Conservation (phyloP, 2,329 filamentous ascomycete species). For the Phymatotrichopsis omnivora region DNA sequence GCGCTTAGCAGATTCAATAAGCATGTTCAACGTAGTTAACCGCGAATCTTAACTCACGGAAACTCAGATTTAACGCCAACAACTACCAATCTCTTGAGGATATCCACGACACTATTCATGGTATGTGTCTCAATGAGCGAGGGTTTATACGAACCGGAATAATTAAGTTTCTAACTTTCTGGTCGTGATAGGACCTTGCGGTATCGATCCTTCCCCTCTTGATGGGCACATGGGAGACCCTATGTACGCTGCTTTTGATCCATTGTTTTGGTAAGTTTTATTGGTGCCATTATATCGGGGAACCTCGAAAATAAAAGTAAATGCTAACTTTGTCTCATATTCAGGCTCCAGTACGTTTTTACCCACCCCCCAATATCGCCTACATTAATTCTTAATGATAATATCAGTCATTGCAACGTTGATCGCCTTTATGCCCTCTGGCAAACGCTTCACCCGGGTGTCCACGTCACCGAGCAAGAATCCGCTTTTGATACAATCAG, state of each 20-base stretch:
- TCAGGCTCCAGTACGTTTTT: neutral
- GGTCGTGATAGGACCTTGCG: no score
- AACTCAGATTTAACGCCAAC: neutral
- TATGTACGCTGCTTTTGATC: conserved; percentile 1
- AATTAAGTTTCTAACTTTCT: no score
- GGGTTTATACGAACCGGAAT: no score
- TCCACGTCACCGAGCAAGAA: neutral
- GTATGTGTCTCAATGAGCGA: no score
- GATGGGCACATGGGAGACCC: conserved; percentile 6
- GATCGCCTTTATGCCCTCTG: conserved; percentile 4
- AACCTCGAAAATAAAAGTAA: no score
- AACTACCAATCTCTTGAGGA: conserved; percentile 6
- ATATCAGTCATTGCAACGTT: conserved; percentile 1
- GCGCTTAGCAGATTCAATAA: no score
- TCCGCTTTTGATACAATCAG: no score
- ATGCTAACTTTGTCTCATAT: no score
- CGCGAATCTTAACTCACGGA: no score
- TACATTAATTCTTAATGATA: no score
- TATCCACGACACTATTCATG: conserved; percentile 1
- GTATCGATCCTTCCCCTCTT: conserved; percentile 2
- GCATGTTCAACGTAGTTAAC: no score
- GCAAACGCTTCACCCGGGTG: conserved; percentile 3
- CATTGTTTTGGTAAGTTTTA: conserved; percentile 1
- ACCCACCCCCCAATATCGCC: no score
- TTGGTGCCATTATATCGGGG: neutral